Evolutionary conservation across 169 alveolate genomes (phyloP), one percentile per base, ranked within the genome.

Genomic region (Cryptosporidium xiaoi): DNA sequence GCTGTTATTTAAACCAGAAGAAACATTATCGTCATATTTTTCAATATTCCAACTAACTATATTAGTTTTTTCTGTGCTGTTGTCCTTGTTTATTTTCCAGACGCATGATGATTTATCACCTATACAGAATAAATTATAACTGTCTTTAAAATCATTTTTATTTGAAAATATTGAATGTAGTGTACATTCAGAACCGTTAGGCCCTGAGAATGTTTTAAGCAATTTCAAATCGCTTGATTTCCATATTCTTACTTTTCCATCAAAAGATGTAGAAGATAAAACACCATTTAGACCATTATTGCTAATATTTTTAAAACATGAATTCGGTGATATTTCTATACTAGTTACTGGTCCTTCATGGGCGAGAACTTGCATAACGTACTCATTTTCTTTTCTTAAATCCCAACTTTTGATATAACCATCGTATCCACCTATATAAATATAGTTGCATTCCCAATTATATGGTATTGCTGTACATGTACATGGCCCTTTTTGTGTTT

Each of bases 371-470:
- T 77, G 77, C 18, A 71, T 58, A 29, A 77, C 20, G 6, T 13
- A 77, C 4, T 48, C 87, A n/a, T 34, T 50, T 40, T 40, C 48
- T 20, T 50, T 77, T 48, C 87, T 56, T 33, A 62, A 31, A 77
- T 77, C 87, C 87, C 87, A 77, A 27, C 69, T 62, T 18, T 64
- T 33, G 33, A 77, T 77, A 20, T 60, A 60, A 10, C 87, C 87
- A 77, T 77, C 87, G 4, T 77, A 77, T 60, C 87, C 87, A n/a
- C 87, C 87, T 8, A 71, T 33, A 36, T 44, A 44, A 20, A 77
- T 24, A 46, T 31, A 51, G 12, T 77, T 58, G 27, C 13, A 60
- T 36, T 34, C 36, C 58, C 60, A 60, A 24, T 56, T 27, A 15
- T 62, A 44, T 0, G 87, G 71, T 60, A 77, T 29, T 40, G 87